Evolutionary conservation across 345 rosid genomes (phyloP).

Genomic region (Brassica napus): DNA sequence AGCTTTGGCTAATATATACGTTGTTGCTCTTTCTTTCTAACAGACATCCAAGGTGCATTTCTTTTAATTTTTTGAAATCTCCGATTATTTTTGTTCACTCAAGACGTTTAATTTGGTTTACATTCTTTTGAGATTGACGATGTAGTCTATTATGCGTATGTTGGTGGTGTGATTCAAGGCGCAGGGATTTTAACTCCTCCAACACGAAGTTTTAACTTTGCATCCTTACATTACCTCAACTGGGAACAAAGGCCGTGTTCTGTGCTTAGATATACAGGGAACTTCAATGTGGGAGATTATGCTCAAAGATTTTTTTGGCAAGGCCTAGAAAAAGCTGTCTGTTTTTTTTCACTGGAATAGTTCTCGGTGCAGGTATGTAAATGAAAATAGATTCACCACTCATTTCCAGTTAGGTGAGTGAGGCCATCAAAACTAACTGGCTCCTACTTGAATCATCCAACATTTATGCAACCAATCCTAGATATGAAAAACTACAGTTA

Average conservation of each 20-base stretch:
- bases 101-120: background rate
- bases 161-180: conserved; percentile 24
- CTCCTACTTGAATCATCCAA: background rate
- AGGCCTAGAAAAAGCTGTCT: conserved; percentile 30
- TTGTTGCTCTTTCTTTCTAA: conserved; percentile 3
- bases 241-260: background rate
- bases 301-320: conserved; percentile 46
- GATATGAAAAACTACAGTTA: conserved; percentile 13
- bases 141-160: conserved; percentile 42
- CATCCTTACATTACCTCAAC: background rate
- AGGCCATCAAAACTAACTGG: background rate
- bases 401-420: conserved; percentile 3
- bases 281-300: conserved; percentile 49
- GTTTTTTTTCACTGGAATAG: conserved; percentile 28
- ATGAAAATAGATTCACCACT: background rate
- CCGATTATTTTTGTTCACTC: background rate
- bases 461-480: background rate
- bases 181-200: conserved; percentile 38
- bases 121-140: conserved; percentile 6
- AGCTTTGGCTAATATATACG: conserved; percentile 10
- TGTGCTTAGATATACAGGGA: conserved; percentile 34
- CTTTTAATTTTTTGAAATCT: background rate
- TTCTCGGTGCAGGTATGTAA: conserved; percentile 20
- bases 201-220: conserved; percentile 45
- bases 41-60: conserved; percentile 20